phyloP scores from a whole-genome alignment of 2,329 filamentous ascomycete genomes.

The Xylaria arbuscula region DNA sequence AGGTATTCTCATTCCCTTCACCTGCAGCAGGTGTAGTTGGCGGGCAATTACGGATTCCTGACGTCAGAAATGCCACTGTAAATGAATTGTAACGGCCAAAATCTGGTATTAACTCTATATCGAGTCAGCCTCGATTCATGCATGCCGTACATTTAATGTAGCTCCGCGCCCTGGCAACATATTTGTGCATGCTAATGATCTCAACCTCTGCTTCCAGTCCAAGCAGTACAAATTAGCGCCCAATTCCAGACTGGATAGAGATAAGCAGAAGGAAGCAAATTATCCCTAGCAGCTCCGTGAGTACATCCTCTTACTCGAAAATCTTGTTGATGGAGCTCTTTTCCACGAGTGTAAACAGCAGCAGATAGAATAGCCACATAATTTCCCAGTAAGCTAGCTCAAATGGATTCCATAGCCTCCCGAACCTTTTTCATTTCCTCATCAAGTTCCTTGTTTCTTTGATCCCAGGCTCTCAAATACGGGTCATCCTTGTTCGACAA shows the following conservation, averaged over 20 bases:
- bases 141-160: not conserved
- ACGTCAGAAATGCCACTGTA: constrained; percentile 7
- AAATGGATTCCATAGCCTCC: constrained; percentile 19
- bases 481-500: constrained; percentile 2
- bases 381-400: not conserved
- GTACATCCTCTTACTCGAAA: not conserved
- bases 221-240: not conserved
- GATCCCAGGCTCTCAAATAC: constrained; percentile 3
- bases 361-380: not conserved
- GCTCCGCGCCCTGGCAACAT: not conserved
- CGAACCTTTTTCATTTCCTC: constrained; percentile 19
- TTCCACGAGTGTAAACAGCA: not conserved
- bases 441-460: constrained; percentile 17
- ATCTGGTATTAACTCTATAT: constrained; percentile 4
- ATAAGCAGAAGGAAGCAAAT: not conserved
- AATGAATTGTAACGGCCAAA: too few species aligned
- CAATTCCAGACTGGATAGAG: not conserved
- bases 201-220: not conserved
- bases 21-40: not conserved
- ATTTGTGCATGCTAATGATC: not conserved
- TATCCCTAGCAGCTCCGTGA: not conserved
- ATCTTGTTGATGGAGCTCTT: not conserved
- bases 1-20: not conserved
- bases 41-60: not conserved
- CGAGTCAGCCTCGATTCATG: constrained; percentile 27